Percentiles rank a stretch among this genome's conserved stretches.
phyloP scores from a whole-genome alignment of 148 eudicot genomes.

The Camellia sinensis region DNA sequence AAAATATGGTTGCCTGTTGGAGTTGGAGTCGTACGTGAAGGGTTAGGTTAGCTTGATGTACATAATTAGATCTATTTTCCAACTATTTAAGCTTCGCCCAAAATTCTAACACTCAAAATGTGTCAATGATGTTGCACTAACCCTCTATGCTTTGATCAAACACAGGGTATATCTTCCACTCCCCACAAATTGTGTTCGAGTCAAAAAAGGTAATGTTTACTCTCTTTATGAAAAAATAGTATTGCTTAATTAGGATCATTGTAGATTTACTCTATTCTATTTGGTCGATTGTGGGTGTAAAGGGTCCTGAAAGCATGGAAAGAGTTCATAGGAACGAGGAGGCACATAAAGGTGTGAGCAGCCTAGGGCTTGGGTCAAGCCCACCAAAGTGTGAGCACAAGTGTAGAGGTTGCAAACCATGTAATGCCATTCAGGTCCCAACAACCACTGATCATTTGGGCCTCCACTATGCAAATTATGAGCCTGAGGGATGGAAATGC shows the following conservation, averaged over 20 bases:
- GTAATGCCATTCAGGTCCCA: conserved; percentile 24
- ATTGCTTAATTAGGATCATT: too few relatives aligned
- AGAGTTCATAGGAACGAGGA: neutral
- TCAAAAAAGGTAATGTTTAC: conserved; percentile 4
- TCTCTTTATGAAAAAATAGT: too few relatives aligned
- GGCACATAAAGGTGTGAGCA: conserved; percentile 10
- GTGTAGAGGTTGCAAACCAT: conserved; percentile 32
- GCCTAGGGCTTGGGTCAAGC: conserved; percentile 33
- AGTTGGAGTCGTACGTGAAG: too few relatives aligned
- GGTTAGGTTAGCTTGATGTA: too few relatives aligned
- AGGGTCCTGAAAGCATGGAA: conserved; percentile 10
- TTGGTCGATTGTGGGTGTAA: neutral
- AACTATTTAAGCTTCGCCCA: too few relatives aligned
- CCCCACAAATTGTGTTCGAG: neutral
- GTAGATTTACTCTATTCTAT: neutral
- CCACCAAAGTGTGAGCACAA: conserved; percentile 40
- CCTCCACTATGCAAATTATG: conserved; percentile 16
- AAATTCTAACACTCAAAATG: too few relatives aligned
- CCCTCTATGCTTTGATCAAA: neutral
- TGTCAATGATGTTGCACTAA: neutral
- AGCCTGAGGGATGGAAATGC: conserved; percentile 26
- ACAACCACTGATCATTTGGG: conserved; percentile 9
- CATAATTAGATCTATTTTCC: too few relatives aligned
- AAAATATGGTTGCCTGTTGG: too few relatives aligned
- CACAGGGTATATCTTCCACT: conserved; percentile 1